Evolutionary conservation across 331 rosid genomes (phyloP), one percentile per base, ranked within the genome.

Genomic region (Rosa hybrid): DNA sequence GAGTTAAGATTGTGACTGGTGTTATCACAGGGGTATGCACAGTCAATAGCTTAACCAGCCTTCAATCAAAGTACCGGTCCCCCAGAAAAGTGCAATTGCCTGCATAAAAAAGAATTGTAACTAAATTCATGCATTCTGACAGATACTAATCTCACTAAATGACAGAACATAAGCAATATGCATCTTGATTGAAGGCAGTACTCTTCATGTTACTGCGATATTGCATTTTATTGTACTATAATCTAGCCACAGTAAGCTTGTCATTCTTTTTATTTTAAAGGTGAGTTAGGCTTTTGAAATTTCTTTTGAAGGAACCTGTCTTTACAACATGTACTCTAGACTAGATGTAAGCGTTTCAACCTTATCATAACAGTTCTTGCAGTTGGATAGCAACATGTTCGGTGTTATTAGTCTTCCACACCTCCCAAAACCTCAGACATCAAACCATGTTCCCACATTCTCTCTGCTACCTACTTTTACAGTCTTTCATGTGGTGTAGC

Each of bases 1-100:
- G 88, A 88, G 75, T 86, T 90, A 79, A 90, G 85, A 81, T 92
- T 86, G 83, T 94, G 98, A 85, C 97, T 92, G 78, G 94, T 90
- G 10, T 69, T 90, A 90, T 92, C 98, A 81, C 98, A 94, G 38
- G 98, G 97, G 78, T 92, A 92, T 73, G 94, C 87, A 82, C 98
- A 94, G 75, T 94, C 97, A 80, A 89, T 86, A 38, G 90, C 96
- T 87, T 89, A 54, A 92, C 88, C 46, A 13, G 71, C 81, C 74
- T 62, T 49, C 98, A 88, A 76, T 88, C 87, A 13, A 90, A 90
- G 88, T 74, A 94, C 98, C 97, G 92, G 83, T 94, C 90, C 84
- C 97, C 98, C 80, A 94, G 90, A 46, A 94, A 86, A 85, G 38
- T 60, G 96, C 98, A 83, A 94, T 71, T 71, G 92, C 90, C 98